Conservation (phyloP, 306 rosid genomes). For the Cajanus cajan region DNA sequence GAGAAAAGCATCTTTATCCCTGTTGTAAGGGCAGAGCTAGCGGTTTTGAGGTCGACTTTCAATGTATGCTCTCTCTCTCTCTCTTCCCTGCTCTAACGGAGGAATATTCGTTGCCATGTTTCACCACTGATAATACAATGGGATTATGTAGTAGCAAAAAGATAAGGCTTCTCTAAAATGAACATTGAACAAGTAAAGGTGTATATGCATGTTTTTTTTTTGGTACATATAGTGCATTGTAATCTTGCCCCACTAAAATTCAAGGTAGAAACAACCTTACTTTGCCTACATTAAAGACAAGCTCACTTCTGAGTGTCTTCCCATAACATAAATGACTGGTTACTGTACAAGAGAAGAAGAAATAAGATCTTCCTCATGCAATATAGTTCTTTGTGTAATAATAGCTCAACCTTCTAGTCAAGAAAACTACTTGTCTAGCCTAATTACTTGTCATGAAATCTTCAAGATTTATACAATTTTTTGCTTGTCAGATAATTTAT, state of each 20-base stretch:
- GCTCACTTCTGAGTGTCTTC: neutral
- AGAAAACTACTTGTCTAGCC: neutral
- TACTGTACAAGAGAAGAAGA: conserved; percentile 1
- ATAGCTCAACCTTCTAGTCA: neutral
- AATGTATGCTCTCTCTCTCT: conserved; percentile 49
- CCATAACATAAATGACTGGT: neutral
- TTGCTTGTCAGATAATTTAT: neutral
- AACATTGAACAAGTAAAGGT: neutral
- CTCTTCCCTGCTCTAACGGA: neutral
- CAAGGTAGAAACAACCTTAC: neutral
- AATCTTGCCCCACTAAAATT: neutral
- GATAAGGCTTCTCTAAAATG: neutral
- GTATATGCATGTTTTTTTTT: neutral
- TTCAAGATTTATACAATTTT: neutral
- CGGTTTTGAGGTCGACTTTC: conserved; percentile 74
- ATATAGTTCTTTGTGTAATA: neutral
- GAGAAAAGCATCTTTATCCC: conserved; percentile 59
- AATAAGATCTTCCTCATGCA: neutral
- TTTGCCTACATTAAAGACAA: neutral
- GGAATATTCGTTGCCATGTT: neutral
- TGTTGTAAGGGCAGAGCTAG: conserved; percentile 64
- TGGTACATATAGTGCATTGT: neutral
- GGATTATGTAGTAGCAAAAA: neutral
- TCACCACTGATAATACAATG: conserved; percentile 1
- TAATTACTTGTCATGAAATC: neutral